A percentile compares a stretch with the other conserved stretches of the same genome.
phyloP scores from a whole-genome alignment of 208 protist species.

The Herpetomonas muscarum region DNA sequence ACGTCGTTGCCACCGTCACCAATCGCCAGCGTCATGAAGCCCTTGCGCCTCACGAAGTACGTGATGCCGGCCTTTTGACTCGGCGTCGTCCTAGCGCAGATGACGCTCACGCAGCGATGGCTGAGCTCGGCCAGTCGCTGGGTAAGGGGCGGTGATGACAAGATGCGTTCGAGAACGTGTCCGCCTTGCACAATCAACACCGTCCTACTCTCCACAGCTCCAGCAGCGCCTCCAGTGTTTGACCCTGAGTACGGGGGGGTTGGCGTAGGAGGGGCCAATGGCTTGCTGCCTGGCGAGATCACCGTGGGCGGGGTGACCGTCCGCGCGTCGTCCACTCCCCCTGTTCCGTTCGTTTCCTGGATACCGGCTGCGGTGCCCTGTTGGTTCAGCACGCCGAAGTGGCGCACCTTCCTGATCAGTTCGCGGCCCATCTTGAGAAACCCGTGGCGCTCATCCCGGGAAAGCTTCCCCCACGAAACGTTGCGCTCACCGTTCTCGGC shows the following conservation, averaged over 20 bases:
- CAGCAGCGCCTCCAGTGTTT: not conserved
- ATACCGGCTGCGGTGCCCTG: too few relatives aligned
- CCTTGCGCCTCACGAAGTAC: slow-evolving; percentile 51
- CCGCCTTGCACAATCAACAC: slow-evolving; percentile 67
- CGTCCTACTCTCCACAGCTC: not conserved
- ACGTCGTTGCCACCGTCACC: slow-evolving; percentile 97
- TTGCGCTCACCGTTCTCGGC: not conserved
- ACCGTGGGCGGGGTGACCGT: too few relatives aligned
- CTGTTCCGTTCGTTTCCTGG: too few relatives aligned
- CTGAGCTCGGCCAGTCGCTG: slow-evolving; percentile 53
- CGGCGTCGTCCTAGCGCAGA: slow-evolving; percentile 94
- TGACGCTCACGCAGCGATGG: slow-evolving; percentile 73
- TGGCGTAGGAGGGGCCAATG: not conserved
- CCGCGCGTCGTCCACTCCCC: too few relatives aligned
- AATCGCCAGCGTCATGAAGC: slow-evolving; percentile 87
- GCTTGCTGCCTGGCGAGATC: too few relatives aligned
- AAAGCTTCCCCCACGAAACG: too few relatives aligned
- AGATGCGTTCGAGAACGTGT: slow-evolving; percentile 61
- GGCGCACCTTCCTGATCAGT: too few relatives aligned
- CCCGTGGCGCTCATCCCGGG: too few relatives aligned
- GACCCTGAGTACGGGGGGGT: too few relatives aligned
- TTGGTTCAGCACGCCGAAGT: too few relatives aligned
- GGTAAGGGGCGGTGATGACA: slow-evolving; percentile 31
- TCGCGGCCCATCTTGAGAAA: too few relatives aligned
- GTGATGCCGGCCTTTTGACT: slow-evolving; percentile 92